Percentiles rank a stretch among this genome's conserved stretches.
Conservation (phyloP, 2,329 filamentous ascomycete genomes). For the Microdochium nivale region DNA sequence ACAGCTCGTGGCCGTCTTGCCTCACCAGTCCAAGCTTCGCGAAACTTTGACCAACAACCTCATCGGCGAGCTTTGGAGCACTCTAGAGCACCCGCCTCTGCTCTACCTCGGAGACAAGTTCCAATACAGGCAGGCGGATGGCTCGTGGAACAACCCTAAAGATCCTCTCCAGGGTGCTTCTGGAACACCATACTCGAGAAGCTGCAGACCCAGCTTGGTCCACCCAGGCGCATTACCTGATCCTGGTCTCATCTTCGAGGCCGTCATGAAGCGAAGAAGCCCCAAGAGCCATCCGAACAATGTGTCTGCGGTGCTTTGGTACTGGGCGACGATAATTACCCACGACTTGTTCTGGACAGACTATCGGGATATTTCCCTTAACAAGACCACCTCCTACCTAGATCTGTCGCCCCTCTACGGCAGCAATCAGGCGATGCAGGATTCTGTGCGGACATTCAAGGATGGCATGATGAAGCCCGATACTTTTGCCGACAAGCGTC, state of each 20-base stretch:
- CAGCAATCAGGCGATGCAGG: conserved; percentile 56
- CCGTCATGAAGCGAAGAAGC: conserved; percentile 45
- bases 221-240: conserved; percentile 61
- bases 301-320: conserved; percentile 63
- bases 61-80: conserved; percentile 61
- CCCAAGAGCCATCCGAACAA: conserved; percentile 60
- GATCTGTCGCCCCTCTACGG: conserved; percentile 67
- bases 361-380: conserved; percentile 44
- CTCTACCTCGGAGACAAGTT: conserved; percentile 55
- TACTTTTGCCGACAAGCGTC: conserved; percentile 60
- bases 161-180: conserved; percentile 59
- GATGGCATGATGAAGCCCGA: conserved; percentile 67
- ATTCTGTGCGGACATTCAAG: conserved; percentile 59
- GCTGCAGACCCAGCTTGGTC: conserved; percentile 48
- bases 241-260: conserved; percentile 53
- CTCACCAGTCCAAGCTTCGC: conserved; percentile 51
- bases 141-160: conserved; percentile 62
- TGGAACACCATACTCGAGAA: conserved; percentile 58
- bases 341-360: conserved; percentile 70
- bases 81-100: conserved; percentile 63
- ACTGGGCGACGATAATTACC: conserved; percentile 66
- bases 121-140: conserved; percentile 61
- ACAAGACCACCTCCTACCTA: conserved; percentile 57
- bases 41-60: conserved; percentile 58
- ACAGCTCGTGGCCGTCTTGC: conserved; percentile 58